Conservation (phyloP, 2,329 filamentous ascomycete genomes). For the Alternaria sp. region DNA sequence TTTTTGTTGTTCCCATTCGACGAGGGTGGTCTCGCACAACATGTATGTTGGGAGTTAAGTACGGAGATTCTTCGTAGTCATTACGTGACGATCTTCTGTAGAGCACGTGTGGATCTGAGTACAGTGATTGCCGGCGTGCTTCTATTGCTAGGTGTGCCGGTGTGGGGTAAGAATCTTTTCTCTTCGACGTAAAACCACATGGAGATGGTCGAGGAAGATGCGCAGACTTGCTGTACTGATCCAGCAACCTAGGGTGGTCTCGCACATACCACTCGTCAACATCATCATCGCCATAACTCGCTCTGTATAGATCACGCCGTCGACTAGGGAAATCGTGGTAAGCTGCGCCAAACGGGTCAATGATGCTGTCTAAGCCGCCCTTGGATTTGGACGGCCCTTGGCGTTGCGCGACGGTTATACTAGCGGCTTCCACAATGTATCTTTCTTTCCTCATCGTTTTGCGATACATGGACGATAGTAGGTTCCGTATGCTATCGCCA, state of each 20-base stretch:
- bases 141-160: background rate
- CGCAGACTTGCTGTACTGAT: background rate
- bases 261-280: background rate
- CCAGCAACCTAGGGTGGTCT: background rate
- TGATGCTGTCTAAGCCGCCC: background rate
- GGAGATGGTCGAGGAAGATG: background rate
- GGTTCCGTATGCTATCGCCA: constrained; percentile 33
- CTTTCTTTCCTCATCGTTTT: constrained; percentile 26
- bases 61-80: too few species aligned
- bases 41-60: too few species aligned
- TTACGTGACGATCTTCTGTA: background rate
- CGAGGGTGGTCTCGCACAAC: too few species aligned
- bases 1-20: too few species aligned
- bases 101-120: background rate
- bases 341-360: background rate
- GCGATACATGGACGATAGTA: constrained; percentile 14
- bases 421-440: constrained; percentile 15
- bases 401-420: constrained; percentile 32
- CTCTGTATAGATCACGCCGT: background rate
- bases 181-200: fast-evolving
- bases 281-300: background rate
- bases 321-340: background rate
- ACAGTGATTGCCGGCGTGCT: background rate
- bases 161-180: fast-evolving
- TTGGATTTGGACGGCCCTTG: background rate